phyloP scores from a whole-genome alignment of 2,329 filamentous ascomycete species.

The Paracoccidioides lutzii region DNA sequence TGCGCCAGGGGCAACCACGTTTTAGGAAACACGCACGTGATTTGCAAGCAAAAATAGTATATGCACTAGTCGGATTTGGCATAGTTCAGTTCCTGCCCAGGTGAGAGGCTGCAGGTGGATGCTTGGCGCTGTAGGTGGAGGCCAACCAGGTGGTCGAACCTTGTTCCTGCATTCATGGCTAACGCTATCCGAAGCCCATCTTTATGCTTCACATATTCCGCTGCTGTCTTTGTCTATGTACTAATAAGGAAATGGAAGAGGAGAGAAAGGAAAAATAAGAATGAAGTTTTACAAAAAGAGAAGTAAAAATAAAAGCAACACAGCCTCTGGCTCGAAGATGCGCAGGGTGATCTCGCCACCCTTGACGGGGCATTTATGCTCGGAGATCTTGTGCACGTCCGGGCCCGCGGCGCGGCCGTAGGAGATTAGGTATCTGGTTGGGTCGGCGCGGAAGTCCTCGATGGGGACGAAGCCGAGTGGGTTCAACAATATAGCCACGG shows the following conservation, averaged over 20 bases:
- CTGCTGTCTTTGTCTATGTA: neutral
- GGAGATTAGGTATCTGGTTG: slow-evolving; percentile 24
- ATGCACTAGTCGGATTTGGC: neutral
- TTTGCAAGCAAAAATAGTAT: neutral
- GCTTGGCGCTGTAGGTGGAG: too few species aligned
- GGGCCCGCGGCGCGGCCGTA: slow-evolving; percentile 29
- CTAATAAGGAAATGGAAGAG: neutral
- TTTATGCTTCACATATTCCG: too few species aligned
- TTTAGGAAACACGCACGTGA: neutral
- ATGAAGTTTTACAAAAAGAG: neutral
- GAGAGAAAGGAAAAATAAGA: neutral
- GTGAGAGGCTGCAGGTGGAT: too few species aligned
- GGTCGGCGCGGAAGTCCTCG: slow-evolving; percentile 27
- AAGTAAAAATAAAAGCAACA: slow-evolving; percentile 1
- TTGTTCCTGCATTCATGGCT: too few species aligned
- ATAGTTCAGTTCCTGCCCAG: neutral
- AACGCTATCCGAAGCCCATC: neutral
- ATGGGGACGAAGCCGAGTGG: too few species aligned
- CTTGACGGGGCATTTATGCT: slow-evolving; percentile 29
- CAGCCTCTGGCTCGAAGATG: slow-evolving; percentile 27
- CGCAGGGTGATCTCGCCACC: slow-evolving; percentile 29
- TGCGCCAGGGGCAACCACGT: neutral
- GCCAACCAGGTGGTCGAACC: too few species aligned
- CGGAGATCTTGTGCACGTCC: slow-evolving; percentile 27
- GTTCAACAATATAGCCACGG: too few species aligned